Evolutionary conservation across 1,139 yeast genomes (phyloP).

Genomic region (Pichia sp.): DNA sequence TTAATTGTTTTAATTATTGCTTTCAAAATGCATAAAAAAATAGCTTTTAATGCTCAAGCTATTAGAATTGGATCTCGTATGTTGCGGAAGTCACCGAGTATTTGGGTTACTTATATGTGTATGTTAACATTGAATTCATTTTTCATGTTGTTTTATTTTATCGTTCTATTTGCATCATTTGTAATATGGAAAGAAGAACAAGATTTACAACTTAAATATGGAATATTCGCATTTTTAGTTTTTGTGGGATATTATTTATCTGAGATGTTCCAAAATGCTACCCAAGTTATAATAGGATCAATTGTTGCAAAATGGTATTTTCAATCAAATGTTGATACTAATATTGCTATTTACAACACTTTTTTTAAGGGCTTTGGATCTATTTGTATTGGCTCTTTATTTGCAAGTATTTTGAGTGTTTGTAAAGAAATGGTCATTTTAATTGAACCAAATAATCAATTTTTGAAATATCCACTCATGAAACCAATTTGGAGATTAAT

Average conservation of each 20-base stretch:
- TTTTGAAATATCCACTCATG: conserved; percentile 15
- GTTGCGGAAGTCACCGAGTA: conserved; percentile 64
- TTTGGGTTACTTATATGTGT: conserved; percentile 58
- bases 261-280: conserved; percentile 76
- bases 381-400: conserved; percentile 77
- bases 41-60: conserved; percentile 65
- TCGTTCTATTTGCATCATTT: conserved; percentile 66
- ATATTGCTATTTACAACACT: conserved; percentile 73
- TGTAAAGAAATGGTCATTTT: conserved; percentile 23
- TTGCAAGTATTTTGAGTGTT: conserved; percentile 69
- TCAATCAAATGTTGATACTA: conserved; percentile 69
- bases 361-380: conserved; percentile 86
- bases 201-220: neutral
- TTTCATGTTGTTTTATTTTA: conserved; percentile 44
- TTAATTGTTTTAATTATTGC: conserved; percentile 62
- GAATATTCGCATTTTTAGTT: conserved; percentile 36
- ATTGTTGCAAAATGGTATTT: conserved; percentile 94
- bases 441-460: conserved; percentile 17
- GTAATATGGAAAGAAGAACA: conserved; percentile 48
- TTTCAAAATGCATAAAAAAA: conserved; percentile 55
- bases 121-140: conserved; percentile 58
- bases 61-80: conserved; percentile 70
- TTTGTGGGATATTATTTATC: conserved; percentile 83
- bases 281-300: conserved; percentile 78
- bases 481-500: conserved; percentile 68